Evolutionary conservation across 192 early-diverging fungal genomes (phyloP).

Genomic region (Pilaira anomala): DNA sequence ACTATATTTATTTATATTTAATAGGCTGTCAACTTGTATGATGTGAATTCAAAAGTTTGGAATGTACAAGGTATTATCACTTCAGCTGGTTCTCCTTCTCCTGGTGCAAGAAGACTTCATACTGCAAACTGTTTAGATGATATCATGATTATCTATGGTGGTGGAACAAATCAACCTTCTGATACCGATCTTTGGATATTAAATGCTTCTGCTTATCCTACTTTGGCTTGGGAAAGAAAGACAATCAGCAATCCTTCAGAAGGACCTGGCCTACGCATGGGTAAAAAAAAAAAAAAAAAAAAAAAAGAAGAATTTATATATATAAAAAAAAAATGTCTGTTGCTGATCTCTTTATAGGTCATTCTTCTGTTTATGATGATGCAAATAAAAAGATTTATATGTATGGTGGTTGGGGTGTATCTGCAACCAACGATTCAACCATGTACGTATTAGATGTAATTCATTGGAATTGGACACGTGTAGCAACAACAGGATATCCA

Average conservation of each 20-base stretch:
- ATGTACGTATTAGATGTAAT: conserved; percentile 64
- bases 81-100: conserved; percentile 38
- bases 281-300: conserved; percentile 23
- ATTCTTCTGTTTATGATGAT: conserved; percentile 58
- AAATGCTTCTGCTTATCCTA: conserved; percentile 35
- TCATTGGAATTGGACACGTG: conserved; percentile 60
- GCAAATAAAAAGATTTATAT: conserved; percentile 57
- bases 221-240: conserved; percentile 37
- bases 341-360: conserved; percentile 43
- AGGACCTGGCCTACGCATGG: conserved; percentile 50
- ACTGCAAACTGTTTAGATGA: conserved; percentile 63
- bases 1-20: not conserved
- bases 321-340: not conserved
- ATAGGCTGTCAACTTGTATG: conserved; percentile 34
- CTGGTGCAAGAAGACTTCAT: conserved; percentile 58
- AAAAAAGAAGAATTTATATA: not conserved
- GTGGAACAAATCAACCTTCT: conserved; percentile 40
- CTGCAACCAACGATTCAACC: conserved; percentile 47
- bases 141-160: conserved; percentile 72
- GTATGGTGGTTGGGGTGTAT: conserved; percentile 61
- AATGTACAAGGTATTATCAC: conserved; percentile 39
- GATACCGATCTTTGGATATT: conserved; percentile 54
- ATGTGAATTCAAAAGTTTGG: conserved; percentile 51
- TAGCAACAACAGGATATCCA: conserved; percentile 31
- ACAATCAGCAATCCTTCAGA: conserved; percentile 31